Percentiles rank a stretch among this genome's conserved stretches.
These are phyloP conservation scores for Aspergillus sclerotialis DNA, from an alignment of 2,329 filamentous ascomycete genomes.

Conservation along the genomic window DNA sequence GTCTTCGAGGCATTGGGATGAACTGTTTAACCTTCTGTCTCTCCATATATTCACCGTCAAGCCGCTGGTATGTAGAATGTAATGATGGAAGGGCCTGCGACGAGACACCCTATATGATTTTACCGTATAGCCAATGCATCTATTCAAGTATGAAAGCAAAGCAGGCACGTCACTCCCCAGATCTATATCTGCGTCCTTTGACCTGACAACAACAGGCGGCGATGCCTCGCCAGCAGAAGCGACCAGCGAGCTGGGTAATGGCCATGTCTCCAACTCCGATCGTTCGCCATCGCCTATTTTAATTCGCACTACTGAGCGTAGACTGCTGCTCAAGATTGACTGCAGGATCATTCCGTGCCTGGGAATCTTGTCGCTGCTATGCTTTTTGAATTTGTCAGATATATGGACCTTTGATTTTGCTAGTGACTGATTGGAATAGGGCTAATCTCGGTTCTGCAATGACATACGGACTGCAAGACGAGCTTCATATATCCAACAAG, in stretches of 20 bases:
- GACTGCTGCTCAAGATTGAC: conserved; percentile 4
- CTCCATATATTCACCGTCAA: too few species aligned
- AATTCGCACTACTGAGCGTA: not conserved
- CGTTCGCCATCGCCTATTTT: not conserved
- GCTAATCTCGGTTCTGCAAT: conserved; percentile 3
- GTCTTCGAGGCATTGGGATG: too few species aligned
- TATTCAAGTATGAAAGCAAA: too few species aligned
- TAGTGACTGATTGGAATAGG: not conserved
- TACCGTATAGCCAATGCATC: too few species aligned
- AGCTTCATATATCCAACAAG: conserved; percentile 12
- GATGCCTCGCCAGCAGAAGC: not conserved
- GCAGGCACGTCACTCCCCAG: too few species aligned
- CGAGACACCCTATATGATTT: too few species aligned
- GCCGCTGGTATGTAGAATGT: too few species aligned
- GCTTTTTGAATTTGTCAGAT: conserved; percentile 1
- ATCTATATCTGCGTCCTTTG: too few species aligned
- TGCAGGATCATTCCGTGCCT: conserved; percentile 2
- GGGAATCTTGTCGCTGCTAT: conserved; percentile 2
- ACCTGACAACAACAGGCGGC: conserved; percentile 1
- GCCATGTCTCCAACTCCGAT: not conserved
- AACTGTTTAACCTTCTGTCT: too few species aligned
- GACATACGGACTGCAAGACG: conserved; percentile 2
- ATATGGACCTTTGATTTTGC: not conserved
- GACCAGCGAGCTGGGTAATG: not conserved
- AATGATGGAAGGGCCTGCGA: too few species aligned